Conservation (phyloP, 1,284 basidiomycete species). For the Inonotus hispidus region DNA sequence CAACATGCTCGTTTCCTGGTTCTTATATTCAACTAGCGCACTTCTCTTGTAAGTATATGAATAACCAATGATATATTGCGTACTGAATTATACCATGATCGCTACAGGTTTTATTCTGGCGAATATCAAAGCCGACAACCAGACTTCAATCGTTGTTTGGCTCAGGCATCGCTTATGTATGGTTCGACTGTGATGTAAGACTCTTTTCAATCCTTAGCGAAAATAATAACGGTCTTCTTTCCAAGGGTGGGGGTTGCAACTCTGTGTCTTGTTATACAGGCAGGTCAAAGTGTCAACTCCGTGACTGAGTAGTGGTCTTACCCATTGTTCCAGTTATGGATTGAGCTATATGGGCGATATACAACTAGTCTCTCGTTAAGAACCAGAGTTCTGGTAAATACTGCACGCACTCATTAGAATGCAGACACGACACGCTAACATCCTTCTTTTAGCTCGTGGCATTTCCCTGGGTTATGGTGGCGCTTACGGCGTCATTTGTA, state of each 20-base stretch:
- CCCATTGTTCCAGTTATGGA: background rate
- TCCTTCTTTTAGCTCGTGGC: constrained; percentile 9
- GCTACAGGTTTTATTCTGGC: constrained; percentile 11
- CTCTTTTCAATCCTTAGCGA: background rate
- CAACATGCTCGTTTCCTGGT: constrained; percentile 11
- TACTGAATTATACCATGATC: background rate
- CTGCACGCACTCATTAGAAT: background rate
- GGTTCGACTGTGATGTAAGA: constrained; percentile 7
- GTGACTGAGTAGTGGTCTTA: background rate
- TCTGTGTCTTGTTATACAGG: background rate
- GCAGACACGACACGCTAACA: too few species aligned
- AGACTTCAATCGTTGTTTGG: constrained; percentile 10
- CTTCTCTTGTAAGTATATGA: constrained; percentile 11
- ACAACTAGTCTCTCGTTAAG: background rate
- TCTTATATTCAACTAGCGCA: constrained; percentile 9
- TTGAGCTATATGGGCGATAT: background rate
- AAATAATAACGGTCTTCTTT: background rate
- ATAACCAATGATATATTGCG: background rate
- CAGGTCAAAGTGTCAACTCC: background rate
- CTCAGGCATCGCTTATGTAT: constrained; percentile 15
- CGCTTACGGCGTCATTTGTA: background rate
- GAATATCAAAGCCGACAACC: background rate
- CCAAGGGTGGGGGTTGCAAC: background rate
- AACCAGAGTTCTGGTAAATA: background rate
- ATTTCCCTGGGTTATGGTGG: constrained; percentile 6